Evolutionary conservation across 139 green algal species (phyloP).

Genomic region (Picochlorum sp.): DNA sequence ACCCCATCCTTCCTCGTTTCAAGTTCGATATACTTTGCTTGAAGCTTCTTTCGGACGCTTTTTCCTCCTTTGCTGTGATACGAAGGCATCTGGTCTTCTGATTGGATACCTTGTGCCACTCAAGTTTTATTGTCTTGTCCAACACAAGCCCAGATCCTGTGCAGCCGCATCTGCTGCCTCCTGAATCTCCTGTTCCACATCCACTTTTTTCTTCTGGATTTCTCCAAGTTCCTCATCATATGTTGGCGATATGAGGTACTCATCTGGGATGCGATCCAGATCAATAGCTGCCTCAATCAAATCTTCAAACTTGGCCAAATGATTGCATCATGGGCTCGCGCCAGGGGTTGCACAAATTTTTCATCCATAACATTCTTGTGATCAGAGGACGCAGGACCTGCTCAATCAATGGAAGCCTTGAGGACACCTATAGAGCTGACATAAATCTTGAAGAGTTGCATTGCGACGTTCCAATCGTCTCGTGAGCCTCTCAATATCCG

Average conservation of each 20-base stretch:
- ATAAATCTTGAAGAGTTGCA: slow-evolving; percentile 75
- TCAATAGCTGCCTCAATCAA: slow-evolving; percentile 90
- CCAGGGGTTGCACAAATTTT: slow-evolving; percentile 58
- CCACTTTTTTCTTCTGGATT: slow-evolving; percentile 44
- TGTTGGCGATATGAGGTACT: slow-evolving; percentile 81
- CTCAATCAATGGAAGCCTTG: slow-evolving; percentile 63
- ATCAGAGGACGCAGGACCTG: slow-evolving; percentile 50
- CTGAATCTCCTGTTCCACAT: slow-evolving; percentile 49
- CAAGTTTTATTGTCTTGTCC: slow-evolving; percentile 84
- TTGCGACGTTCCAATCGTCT: slow-evolving; percentile 71
- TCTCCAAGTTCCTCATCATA: slow-evolving; percentile 63
- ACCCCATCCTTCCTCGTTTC: slow-evolving; percentile 90
- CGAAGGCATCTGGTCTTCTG: slow-evolving; percentile 69
- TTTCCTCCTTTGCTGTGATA: slow-evolving; percentile 91
- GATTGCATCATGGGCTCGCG: slow-evolving; percentile 52
- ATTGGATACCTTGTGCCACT: slow-evolving; percentile 75
- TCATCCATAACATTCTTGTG: slow-evolving; percentile 41
- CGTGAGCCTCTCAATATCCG: slow-evolving; percentile 83
- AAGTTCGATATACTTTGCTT: slow-evolving; percentile 62
- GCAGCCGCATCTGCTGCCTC: slow-evolving; percentile 28
- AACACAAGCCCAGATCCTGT: slow-evolving; percentile 70
- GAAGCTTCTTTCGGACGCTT: slow-evolving; percentile 69
- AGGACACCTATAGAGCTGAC: slow-evolving; percentile 84
- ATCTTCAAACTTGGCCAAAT: slow-evolving; percentile 91
- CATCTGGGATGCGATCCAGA: slow-evolving; percentile 80